Evolutionary conservation across 768 basidiomycete genomes (phyloP), one percentile per base, ranked within the genome.

Genomic region (Dioszegia crocea): DNA sequence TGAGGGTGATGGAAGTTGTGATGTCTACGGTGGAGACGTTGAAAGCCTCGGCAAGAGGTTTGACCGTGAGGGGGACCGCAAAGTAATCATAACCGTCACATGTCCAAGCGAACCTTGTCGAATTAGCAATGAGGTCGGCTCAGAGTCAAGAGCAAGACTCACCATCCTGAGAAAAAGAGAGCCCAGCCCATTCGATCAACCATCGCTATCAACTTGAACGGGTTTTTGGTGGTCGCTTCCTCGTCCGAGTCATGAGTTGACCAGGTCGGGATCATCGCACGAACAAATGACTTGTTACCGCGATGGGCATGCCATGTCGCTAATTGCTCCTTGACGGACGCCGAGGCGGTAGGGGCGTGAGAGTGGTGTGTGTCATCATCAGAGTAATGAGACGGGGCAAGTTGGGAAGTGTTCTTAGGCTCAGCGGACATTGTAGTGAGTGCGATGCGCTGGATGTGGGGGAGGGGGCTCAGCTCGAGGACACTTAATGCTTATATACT

Each of bases 71-170:
- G 23, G 75, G 76, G 59, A 81, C 90, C 11, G 83, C 82, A 79
- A 91, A 92, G 77, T 88, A 91, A 73, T 91, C 91, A 72, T 89
- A 84, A 0, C 89, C 88, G 69, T 91, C 89, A 76, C 84, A 86
- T 2, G 86, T 87, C 90, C 90, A 92, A 0, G 88, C 88, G 12
- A 91, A 79, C 86, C 86, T 90, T 39, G 54, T n/a, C 5, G 10
- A 11, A 43, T 23, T 8, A 26, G 11, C 36, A 10, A 24, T 39
- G 19, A 11, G 8, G 4, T 5, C 3, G 31, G 9, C 12, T 3
- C 31, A 26, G 19, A 8, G 19, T 27, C 17, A 16, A 30, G 47
- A 14, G 33, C 8, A 33, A 6, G 38, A 47, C 43, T 46, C n/a
- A 56, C 51, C 51, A 53, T 8, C 51, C 51, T 71, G 67, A 65